phyloP scores from a whole-genome alignment of 2,329 filamentous ascomycete genomes.

The Cercospora berteroae region DNA sequence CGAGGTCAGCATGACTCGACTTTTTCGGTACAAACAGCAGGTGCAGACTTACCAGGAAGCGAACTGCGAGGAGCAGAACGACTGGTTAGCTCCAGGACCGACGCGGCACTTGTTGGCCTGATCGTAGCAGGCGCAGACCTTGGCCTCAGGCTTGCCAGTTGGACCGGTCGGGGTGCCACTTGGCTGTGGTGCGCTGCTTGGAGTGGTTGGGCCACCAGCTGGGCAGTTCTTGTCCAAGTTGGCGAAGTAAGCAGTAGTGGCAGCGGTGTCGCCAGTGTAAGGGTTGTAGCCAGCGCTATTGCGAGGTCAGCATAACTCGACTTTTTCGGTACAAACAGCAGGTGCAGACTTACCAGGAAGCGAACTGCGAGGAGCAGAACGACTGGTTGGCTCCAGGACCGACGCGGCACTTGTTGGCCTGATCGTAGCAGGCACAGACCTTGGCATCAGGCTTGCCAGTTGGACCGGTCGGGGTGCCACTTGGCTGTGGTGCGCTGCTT shows the following conservation, averaged over 20 bases:
- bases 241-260: background rate
- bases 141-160: background rate
- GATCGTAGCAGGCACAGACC: background rate
- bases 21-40: background rate
- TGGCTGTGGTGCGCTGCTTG: background rate
- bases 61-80: background rate
- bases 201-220: background rate
- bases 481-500: background rate
- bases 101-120: background rate
- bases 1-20: background rate
- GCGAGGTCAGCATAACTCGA: background rate
- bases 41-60: background rate
- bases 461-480: background rate
- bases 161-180: background rate
- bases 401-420: background rate
- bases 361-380: background rate
- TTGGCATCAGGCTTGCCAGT: background rate
- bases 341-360: background rate
- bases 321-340: no score
- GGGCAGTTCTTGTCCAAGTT: background rate
- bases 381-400: background rate
- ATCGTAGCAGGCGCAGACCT: background rate
- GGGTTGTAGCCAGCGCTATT: background rate
- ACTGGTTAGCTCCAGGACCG: background rate
- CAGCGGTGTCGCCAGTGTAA: background rate